Conservation (phyloP, 768 basidiomycete genomes). For the Lactarius hatsudake region DNA sequence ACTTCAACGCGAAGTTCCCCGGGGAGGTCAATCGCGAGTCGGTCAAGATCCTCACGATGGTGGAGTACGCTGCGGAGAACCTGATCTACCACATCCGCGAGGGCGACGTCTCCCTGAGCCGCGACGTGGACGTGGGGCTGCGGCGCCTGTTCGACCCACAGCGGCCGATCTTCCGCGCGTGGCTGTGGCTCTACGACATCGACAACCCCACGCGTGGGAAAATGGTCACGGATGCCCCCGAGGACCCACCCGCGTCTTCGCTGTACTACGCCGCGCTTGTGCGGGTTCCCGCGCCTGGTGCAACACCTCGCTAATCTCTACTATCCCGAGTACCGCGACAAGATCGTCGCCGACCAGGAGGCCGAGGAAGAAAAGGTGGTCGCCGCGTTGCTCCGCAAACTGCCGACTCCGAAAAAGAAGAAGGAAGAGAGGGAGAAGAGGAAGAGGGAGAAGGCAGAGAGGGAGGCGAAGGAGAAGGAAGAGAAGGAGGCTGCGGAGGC, state of each 20-base stretch:
- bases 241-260: background rate
- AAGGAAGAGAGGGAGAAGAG: background rate
- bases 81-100: constrained; percentile 11
- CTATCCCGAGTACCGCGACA: background rate
- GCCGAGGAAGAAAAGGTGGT: background rate
- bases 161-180: constrained; percentile 5
- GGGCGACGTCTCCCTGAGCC: background rate
- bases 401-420: background rate
- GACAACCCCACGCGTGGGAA: constrained; percentile 11
- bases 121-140: constrained; percentile 12
- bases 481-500: background rate
- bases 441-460: background rate
- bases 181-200: constrained; percentile 20
- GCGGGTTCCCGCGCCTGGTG: constrained; percentile 14
- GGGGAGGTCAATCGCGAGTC: constrained; percentile 6
- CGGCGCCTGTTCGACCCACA: constrained; percentile 17
- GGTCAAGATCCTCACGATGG: constrained; percentile 20
- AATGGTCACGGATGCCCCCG: constrained; percentile 8
- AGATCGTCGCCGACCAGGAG: background rate
- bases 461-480: background rate
- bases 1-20: constrained; percentile 14
- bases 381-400: background rate
- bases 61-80: constrained; percentile 13
- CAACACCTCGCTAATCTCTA: constrained; percentile 5
- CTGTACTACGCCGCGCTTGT: constrained; percentile 19